Base-by-base conservation (phyloP, 2,329 filamentous ascomycete species). In the Helotiales sp. region DNA sequence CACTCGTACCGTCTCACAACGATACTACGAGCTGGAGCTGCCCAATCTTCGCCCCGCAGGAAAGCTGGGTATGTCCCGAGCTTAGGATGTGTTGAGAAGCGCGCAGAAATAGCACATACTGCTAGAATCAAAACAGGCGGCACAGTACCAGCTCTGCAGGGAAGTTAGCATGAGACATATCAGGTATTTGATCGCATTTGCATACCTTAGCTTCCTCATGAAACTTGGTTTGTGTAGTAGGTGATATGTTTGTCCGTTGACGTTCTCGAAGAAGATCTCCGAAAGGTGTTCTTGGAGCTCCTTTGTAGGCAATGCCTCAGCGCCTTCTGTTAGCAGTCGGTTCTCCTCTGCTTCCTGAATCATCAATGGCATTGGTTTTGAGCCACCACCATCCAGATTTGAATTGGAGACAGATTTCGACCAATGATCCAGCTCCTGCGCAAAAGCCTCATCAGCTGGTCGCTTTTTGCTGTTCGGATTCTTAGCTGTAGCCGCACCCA, bases 161-260 rank as follows among this genome's bases (percentile, higher is more conserved):
- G 24, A 72, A 73, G 62, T 72, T 47, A 70, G 68, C 45, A 64
- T 17, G 50, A 15, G 17, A 24, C 24, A 50, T 17, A 58, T 32
- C 6, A 13, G 22, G 22, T 24, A 40, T 17, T 43, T 32, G 17
- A n/a, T 26, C 2, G 32, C 45, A 40, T 32, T 1, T 22, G 82
- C 87, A 70, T 80, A 90, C 89, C 84, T 88, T 63, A 96, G 79
- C 75, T 93, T 93, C 67, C 94, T 87, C 91, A 98, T 97, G 78
- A 96, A 98, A 77, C 94, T 98, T 43, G 96, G 95, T 77, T 97
- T 98, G 80, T 99, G 96, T 10, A 99, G 86, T 22, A 99, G 82
- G 71, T 96, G 92, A 78, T 98, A 99, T 37, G 93, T 92, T 77
- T 98, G 96, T 8, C 96, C 96, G 76, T 99, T 98, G 0, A 98